phyloP scores from a whole-genome alignment of 441 rosid genomes.

The Syzygium syzygioides region DNA sequence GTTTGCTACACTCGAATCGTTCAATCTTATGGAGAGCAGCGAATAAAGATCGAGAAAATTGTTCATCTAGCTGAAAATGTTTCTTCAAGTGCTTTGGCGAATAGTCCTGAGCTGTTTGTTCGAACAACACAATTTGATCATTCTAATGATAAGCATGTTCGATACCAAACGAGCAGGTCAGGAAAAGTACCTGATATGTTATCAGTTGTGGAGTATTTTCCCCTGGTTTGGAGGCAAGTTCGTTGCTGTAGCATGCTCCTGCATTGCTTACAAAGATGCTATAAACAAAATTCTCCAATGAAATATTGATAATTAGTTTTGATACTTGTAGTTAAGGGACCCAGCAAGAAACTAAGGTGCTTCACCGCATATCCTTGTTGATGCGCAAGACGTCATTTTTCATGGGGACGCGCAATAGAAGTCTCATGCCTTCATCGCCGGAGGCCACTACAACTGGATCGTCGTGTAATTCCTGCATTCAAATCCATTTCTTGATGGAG shows the following conservation, averaged over 20 bases:
- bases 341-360: background rate
- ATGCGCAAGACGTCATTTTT: background rate
- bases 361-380: background rate
- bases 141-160: background rate
- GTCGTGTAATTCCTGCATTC: background rate
- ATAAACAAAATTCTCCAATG: background rate
- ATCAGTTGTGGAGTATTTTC: background rate
- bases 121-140: background rate
- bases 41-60: background rate
- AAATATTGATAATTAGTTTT: background rate
- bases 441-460: background rate
- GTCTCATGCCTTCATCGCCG: background rate
- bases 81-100: background rate
- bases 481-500: no score
- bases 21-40: background rate
- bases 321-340: background rate
- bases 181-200: background rate
- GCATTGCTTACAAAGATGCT: background rate
- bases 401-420: background rate
- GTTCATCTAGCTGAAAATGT: background rate
- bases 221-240: background rate
- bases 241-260: background rate
- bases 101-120: accelerated
- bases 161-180: background rate
- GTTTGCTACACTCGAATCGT: background rate